Percentiles rank a stretch among this genome's conserved stretches.
phyloP scores from a whole-genome alignment of 208 protist species.

The Angomonas desouzai region DNA sequence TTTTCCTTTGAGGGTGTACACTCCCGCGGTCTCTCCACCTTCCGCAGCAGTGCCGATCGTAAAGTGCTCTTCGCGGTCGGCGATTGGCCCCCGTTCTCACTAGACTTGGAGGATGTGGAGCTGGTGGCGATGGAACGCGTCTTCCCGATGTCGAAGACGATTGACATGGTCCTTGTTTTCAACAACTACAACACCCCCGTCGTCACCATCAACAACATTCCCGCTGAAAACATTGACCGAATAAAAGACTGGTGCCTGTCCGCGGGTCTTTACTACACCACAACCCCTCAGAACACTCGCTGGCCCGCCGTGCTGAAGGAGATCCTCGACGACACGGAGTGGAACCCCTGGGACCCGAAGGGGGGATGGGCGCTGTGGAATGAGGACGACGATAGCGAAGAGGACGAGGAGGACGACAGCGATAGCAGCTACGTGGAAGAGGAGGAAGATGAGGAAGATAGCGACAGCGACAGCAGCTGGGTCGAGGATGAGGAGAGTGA shows the following conservation, averaged over 20 bases:
- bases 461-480: constrained; percentile 51
- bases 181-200: constrained; percentile 93
- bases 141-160: constrained; percentile 83
- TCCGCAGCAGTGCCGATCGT: constrained; percentile 49
- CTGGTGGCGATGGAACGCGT: constrained; percentile 95
- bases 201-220: constrained; percentile 64
- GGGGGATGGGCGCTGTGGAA: constrained; percentile 76
- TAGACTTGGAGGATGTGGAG: constrained; percentile 93
- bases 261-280: constrained; percentile 81
- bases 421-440: constrained; percentile 49
- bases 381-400: constrained; percentile 79
- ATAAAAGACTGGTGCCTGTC: constrained; percentile 85
- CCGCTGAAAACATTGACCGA: constrained; percentile 39
- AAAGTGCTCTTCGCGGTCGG: constrained; percentile 82
- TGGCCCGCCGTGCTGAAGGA: constrained; percentile 76
- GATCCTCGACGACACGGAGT: constrained; percentile 83
- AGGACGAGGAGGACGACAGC: constrained; percentile 71
- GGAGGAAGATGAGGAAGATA: constrained; percentile 74
- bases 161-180: constrained; percentile 97
- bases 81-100: constrained; percentile 93
- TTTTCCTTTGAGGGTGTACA: constrained; percentile 87
- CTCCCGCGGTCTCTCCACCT: constrained; percentile 63
- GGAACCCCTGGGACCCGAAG: constrained; percentile 72
- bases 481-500: constrained; percentile 58
- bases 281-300: constrained; percentile 72